A percentile compares a stretch with the other conserved stretches of the same genome.
Evolutionary conservation across 169 alveolate genomes (phyloP).

Genomic region (Hammondia hammondi): DNA sequence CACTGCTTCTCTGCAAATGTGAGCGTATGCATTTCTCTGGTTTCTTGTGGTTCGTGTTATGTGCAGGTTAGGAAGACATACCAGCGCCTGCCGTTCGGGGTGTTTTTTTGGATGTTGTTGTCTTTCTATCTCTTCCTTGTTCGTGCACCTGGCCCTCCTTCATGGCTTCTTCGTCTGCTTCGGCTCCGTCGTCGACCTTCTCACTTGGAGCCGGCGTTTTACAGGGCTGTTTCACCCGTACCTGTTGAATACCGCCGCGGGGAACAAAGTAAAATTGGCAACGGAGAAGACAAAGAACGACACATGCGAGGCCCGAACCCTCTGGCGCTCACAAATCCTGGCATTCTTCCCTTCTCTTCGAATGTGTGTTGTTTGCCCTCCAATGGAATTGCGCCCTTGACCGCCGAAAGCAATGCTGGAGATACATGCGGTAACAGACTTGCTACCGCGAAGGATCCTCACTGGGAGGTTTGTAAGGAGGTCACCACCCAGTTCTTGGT

Average conservation of each 20-base stretch:
- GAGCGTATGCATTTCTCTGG: not conserved
- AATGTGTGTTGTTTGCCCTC: too few relatives aligned
- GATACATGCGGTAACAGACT: too few relatives aligned
- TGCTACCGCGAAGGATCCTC: not conserved
- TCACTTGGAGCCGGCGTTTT: not conserved
- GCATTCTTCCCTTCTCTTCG: not conserved
- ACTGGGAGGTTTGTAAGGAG: not conserved
- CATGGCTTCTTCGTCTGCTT: conserved; percentile 14
- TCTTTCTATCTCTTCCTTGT: conserved; percentile 12
- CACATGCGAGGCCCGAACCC: not conserved
- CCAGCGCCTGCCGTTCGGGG: not conserved
- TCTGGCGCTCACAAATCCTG: not conserved
- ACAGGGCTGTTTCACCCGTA: not conserved
- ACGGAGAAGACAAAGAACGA: not conserved
- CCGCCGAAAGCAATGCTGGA: not conserved
- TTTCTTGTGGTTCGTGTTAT: not conserved
- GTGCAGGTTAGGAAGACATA: not conserved
- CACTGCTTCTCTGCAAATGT: too few relatives aligned
- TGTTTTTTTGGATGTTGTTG: not conserved
- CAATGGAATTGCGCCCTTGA: not conserved
- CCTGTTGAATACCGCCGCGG: not conserved
- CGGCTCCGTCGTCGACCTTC: conserved; percentile 1
- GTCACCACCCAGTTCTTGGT: not conserved
- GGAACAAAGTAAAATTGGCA: not conserved
- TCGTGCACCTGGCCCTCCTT: not conserved